Evolutionary conservation across 495 filamentous ascomycete species (phyloP).

Genomic region (Lentithecium fluviatile): DNA sequence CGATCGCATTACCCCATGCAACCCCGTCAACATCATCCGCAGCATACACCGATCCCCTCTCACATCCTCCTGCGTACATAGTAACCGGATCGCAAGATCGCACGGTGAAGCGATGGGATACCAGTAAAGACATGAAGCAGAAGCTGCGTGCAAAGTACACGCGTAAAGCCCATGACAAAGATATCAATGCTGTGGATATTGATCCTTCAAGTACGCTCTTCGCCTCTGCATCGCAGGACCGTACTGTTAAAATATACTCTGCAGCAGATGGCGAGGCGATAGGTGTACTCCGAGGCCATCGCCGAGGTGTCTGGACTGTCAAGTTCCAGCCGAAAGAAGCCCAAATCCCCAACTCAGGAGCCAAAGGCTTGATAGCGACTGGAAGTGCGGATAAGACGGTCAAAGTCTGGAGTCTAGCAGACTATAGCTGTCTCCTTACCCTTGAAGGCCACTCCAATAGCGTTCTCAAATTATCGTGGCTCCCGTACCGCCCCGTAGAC

Average conservation of each 20-base stretch:
- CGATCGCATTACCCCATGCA: constrained; percentile 74
- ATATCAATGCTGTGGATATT: constrained; percentile 92
- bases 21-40: constrained; percentile 63
- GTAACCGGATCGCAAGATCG: constrained; percentile 91
- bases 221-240: constrained; percentile 93
- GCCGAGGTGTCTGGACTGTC: constrained; percentile 92
- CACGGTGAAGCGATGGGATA: constrained; percentile 89
- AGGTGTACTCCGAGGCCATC: constrained; percentile 87
- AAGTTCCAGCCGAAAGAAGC: constrained; percentile 78
- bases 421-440: constrained; percentile 89
- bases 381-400: constrained; percentile 94
- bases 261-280: constrained; percentile 80
- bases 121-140: constrained; percentile 48
- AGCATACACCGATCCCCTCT: constrained; percentile 64
- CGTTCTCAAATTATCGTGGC: constrained; percentile 90
- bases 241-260: constrained; percentile 95
- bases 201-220: constrained; percentile 67
- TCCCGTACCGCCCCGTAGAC: constrained; percentile 57
- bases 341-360: constrained; percentile 61
- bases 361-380: constrained; percentile 75
- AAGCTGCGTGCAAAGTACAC: constrained; percentile 61
- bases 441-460: constrained; percentile 96
- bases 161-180: constrained; percentile 94
- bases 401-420: constrained; percentile 89
- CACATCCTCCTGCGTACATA: constrained; percentile 77